Conservation (phyloP, 2,329 filamentous ascomycete species). For the Chaetomium strumarium region DNA sequence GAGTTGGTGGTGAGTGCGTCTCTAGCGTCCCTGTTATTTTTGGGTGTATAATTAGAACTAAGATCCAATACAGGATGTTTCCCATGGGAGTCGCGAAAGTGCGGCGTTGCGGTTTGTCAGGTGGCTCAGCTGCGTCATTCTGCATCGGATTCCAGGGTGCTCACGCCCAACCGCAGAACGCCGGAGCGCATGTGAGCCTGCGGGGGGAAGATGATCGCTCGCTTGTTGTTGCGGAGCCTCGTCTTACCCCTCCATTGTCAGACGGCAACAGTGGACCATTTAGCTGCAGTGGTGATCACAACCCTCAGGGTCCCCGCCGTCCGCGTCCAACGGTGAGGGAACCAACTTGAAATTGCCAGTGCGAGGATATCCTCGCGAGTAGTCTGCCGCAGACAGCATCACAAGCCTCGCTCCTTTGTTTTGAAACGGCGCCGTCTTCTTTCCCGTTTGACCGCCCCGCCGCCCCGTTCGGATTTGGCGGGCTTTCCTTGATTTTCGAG, state of each 20-base stretch:
- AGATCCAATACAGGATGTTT: not conserved
- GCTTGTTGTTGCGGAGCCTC: too few species aligned
- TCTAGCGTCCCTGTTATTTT: not conserved
- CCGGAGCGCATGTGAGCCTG: constrained; percentile 1
- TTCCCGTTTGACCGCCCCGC: not conserved
- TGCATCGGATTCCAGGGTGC: constrained; percentile 8
- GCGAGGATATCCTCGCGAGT: not conserved
- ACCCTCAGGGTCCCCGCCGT: not conserved
- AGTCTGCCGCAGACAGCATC: not conserved
- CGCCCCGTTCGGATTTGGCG: not conserved
- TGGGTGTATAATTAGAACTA: constrained; percentile 3
- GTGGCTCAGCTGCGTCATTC: constrained; percentile 12
- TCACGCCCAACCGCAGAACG: not conserved
- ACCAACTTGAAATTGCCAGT: too few species aligned
- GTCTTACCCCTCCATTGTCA: too few species aligned
- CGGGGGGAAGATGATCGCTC: not conserved
- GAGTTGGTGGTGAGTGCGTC: not conserved
- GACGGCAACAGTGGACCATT: too few species aligned
- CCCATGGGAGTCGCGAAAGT: not conserved
- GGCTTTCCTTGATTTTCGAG: constrained; percentile 1
- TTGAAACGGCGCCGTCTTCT: constrained; percentile 4
- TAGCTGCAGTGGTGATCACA: too few species aligned
- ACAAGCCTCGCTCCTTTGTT: not conserved
- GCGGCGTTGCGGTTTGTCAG: not conserved
- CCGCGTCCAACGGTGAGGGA: not conserved